These are phyloP conservation scores for Penicillium sp. DNA, from an alignment of 2,329 filamentous ascomycete species.

Conservation along the genomic window DNA sequence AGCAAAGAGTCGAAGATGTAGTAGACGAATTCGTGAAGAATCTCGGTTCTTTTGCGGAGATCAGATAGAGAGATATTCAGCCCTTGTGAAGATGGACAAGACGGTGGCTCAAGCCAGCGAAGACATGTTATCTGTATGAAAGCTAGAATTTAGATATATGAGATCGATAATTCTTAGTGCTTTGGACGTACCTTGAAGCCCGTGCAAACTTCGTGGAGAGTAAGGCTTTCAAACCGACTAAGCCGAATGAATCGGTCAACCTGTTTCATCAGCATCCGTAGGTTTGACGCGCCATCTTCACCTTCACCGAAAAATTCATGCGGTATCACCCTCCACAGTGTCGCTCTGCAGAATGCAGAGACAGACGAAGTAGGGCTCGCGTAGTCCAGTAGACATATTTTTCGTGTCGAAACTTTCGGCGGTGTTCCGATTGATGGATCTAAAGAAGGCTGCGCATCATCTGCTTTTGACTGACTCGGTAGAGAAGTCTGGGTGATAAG, in stretches of 20 bases:
- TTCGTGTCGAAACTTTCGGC: constrained; percentile 14
- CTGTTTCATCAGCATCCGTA: constrained; percentile 56
- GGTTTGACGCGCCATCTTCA: constrained; percentile 56
- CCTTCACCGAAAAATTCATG: constrained; percentile 67
- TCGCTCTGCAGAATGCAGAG: constrained; percentile 81
- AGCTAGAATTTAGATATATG: neutral
- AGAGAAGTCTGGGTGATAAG: constrained; percentile 8
- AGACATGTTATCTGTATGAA: constrained; percentile 59
- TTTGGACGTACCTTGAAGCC: constrained; percentile 60
- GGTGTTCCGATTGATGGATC: constrained; percentile 11
- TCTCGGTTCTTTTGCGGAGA: constrained; percentile 67
- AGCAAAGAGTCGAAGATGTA: constrained; percentile 89
- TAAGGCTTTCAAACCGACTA: constrained; percentile 75
- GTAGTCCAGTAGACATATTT: constrained; percentile 56
- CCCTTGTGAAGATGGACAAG: constrained; percentile 25
- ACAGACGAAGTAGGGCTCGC: constrained; percentile 66
- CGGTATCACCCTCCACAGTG: constrained; percentile 69
- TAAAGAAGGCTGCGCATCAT: neutral
- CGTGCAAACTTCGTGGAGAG: constrained; percentile 72
- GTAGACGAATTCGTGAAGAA: constrained; percentile 83
- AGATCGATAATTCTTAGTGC: constrained; percentile 1
- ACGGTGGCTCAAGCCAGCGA: constrained; percentile 66
- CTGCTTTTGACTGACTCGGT: constrained; percentile 15
- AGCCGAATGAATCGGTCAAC: constrained; percentile 75
- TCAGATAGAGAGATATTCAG: constrained; percentile 67